Evolutionary conservation across 495 filamentous ascomycete species (phyloP).

Genomic region (Choiromyces venosus): DNA sequence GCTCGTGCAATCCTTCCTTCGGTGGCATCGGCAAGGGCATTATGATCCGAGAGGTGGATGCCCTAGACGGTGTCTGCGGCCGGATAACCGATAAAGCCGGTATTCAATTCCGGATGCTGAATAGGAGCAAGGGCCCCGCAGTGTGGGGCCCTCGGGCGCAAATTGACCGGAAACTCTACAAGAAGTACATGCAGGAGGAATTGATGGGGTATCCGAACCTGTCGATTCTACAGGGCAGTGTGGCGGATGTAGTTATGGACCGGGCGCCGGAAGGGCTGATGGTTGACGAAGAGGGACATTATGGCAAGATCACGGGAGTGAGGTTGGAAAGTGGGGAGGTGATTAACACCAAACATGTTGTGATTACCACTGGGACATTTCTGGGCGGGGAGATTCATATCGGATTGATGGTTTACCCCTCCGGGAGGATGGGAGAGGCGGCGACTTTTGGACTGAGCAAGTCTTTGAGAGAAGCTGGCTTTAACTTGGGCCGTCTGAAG

Average conservation of each 20-base stretch:
- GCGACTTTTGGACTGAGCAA: conserved; percentile 92
- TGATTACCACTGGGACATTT: conserved; percentile 96
- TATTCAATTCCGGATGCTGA: conserved; percentile 82
- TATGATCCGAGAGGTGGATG: conserved; percentile 92
- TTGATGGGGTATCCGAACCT: conserved; percentile 68
- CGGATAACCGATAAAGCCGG: conserved; percentile 90
- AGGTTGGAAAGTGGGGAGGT: conserved; percentile 84
- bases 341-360: conserved; percentile 69
- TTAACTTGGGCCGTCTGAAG: conserved; percentile 84
- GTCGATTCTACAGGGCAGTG: conserved; percentile 74
- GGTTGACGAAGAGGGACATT: conserved; percentile 49
- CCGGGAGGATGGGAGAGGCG: conserved; percentile 88
- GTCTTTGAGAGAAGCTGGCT: conserved; percentile 81
- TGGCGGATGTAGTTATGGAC: conserved; percentile 78
- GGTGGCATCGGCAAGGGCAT: conserved; percentile 98
- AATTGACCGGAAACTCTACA: conserved; percentile 88
- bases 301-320: conserved; percentile 77
- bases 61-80: conserved; percentile 84
- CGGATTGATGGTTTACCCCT: conserved; percentile 73
- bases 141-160: conserved; percentile 97
- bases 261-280: conserved; percentile 49
- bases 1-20: conserved; percentile 96
- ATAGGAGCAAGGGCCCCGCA: conserved; percentile 82
- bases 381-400: conserved; percentile 96
- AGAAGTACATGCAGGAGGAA: conserved; percentile 86